Conservation (phyloP, 1,284 basidiomycete genomes). For the Melampsora larici-populina region DNA sequence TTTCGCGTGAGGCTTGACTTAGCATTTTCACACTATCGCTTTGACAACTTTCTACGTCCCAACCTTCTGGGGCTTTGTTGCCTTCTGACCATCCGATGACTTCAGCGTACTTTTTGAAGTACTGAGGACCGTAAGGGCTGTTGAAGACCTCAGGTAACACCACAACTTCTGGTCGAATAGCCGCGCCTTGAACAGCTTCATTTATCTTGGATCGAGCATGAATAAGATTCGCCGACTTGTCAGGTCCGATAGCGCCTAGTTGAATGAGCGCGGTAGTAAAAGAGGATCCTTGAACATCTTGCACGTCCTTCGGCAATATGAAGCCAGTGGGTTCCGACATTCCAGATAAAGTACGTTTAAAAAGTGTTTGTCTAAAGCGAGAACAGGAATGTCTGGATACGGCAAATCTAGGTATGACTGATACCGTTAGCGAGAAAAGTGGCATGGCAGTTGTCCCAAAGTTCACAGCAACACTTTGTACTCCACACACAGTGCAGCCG, state of each 20-base stretch:
- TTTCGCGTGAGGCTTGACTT: slow-evolving; percentile 73
- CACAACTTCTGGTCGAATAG: slow-evolving; percentile 66
- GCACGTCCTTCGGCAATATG: background rate
- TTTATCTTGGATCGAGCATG: slow-evolving; percentile 19
- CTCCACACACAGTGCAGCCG: no score
- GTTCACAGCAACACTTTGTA: no score
- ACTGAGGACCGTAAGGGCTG: slow-evolving; percentile 77
- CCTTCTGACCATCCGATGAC: slow-evolving; percentile 63
- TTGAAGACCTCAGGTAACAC: slow-evolving; percentile 96
- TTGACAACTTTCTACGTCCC: slow-evolving; percentile 62
- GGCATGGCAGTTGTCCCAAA: no score
- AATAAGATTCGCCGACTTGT: slow-evolving; percentile 18
- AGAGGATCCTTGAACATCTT: slow-evolving; percentile 6
- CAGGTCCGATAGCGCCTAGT: slow-evolving; percentile 5
- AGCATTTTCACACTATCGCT: slow-evolving; percentile 81
- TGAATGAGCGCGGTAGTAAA: slow-evolving; percentile 33
- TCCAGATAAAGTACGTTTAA: background rate
- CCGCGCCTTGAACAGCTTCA: background rate
- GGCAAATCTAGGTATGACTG: no score
- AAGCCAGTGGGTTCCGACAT: background rate
- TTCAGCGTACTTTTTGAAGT: slow-evolving; percentile 82
- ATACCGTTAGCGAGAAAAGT: no score
- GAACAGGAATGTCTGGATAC: no score
- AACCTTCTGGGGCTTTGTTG: slow-evolving; percentile 53
- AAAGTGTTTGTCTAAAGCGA: background rate